phyloP scores from a whole-genome alignment of 495 filamentous ascomycete genomes.

The Annulohypoxylon maeteangense region DNA sequence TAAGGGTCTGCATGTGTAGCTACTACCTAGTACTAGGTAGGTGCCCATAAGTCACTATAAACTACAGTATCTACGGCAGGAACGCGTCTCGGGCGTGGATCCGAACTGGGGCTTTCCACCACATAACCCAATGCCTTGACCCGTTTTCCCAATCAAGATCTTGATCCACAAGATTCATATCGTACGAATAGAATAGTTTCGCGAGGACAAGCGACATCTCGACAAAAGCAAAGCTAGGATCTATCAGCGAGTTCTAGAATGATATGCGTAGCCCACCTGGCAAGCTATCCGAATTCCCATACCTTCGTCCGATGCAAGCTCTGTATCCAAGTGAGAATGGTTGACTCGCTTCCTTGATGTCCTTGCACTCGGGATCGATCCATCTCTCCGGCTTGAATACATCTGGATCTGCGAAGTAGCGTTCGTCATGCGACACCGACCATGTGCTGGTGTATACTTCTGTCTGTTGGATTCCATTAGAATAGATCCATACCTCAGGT shows the following conservation, averaged over 20 bases:
- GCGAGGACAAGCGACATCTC: conserved; percentile 48
- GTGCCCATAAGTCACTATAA: no score
- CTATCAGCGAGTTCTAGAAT: background rate
- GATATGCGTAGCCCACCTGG: no score
- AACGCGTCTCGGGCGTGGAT: background rate
- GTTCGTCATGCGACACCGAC: conserved; percentile 46
- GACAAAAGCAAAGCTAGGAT: conserved; percentile 46
- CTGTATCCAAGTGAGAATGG: conserved; percentile 44
- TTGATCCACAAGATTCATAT: conserved; percentile 50
- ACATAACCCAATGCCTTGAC: conserved; percentile 22
- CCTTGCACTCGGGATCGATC: conserved; percentile 45
- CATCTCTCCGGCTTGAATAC: conserved; percentile 51
- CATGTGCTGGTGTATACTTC: conserved; percentile 52
- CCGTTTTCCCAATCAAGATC: conserved; percentile 44
- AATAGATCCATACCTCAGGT: no score
- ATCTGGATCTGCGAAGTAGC: conserved; percentile 46
- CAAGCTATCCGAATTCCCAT: background rate
- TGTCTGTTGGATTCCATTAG: conserved; percentile 28
- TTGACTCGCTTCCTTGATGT: conserved; percentile 51
- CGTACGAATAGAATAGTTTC: conserved; percentile 50
- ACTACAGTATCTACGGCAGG: background rate
- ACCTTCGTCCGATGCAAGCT: conserved; percentile 45
- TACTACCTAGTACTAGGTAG: no score
- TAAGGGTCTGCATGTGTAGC: no score
- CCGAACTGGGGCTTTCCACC: conserved; percentile 34